phyloP scores from a whole-genome alignment of 768 basidiomycete genomes.

The Mycena chlorophos region DNA sequence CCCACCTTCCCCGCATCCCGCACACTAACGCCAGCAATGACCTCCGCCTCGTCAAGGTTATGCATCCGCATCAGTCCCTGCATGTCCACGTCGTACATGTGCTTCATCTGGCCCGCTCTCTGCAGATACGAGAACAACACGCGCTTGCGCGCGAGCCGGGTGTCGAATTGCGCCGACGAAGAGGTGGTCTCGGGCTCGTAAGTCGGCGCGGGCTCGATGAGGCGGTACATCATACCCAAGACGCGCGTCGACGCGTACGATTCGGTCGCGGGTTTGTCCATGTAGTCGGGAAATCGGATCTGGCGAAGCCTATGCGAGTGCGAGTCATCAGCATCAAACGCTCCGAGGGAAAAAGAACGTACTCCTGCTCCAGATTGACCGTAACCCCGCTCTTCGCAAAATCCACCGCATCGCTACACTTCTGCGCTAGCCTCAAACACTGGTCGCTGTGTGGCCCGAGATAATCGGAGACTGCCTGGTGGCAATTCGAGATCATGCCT shows the following conservation, averaged over 20 bases:
- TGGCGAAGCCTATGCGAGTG: slow-evolving; percentile 7
- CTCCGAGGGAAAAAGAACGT: neutral
- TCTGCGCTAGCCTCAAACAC: slow-evolving; percentile 17
- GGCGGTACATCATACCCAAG: slow-evolving; percentile 20
- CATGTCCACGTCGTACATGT: slow-evolving; percentile 19
- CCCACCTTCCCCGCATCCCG: slow-evolving; percentile 14
- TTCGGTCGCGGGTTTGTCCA: slow-evolving; percentile 2
- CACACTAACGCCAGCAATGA: slow-evolving; percentile 17
- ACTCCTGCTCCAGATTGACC: slow-evolving; percentile 7
- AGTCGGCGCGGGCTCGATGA: slow-evolving; percentile 21
- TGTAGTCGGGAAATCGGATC: slow-evolving; percentile 17
- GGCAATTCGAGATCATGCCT: slow-evolving; percentile 8
- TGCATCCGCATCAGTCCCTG: slow-evolving; percentile 18
- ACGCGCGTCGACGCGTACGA: slow-evolving; percentile 14
- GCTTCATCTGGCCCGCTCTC: slow-evolving; percentile 16
- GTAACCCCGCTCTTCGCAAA: slow-evolving; percentile 18
- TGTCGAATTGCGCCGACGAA: slow-evolving; percentile 4
- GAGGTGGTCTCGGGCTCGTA: slow-evolving; percentile 14
- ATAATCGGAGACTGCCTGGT: slow-evolving; percentile 10
- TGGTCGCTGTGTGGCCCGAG: slow-evolving; percentile 4
- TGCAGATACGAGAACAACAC: slow-evolving; percentile 5
- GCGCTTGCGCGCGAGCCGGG: slow-evolving; percentile 5
- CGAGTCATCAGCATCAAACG: neutral
- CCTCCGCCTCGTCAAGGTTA: slow-evolving; percentile 18
- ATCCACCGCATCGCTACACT: slow-evolving; percentile 20